Percentiles rank a stretch among this genome's conserved stretches.
Evolutionary conservation across 108 stramenopile species (phyloP).

Genomic region (Ochromonas danica): DNA sequence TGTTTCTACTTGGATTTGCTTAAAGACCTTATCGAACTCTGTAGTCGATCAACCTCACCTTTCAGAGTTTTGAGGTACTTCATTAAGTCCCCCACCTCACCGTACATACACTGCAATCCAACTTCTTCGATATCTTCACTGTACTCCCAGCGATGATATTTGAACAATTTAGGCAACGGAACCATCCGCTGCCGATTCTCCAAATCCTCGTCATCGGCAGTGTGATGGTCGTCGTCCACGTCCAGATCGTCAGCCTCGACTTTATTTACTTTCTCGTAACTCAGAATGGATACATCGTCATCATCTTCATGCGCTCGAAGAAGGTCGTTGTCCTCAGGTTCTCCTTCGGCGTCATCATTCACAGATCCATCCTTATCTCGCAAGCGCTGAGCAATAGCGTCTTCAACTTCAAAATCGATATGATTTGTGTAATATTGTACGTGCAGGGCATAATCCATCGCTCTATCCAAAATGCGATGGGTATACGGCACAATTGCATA

Average conservation of each 20-base stretch:
- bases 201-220: background rate
- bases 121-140: background rate
- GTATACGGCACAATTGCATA: slow-evolving; percentile 31
- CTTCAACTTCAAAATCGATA: slow-evolving; percentile 31
- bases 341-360: background rate
- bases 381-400: background rate
- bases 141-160: slow-evolving; percentile 6
- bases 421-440: background rate
- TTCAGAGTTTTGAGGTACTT: background rate
- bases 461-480: slow-evolving; percentile 3
- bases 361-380: background rate
- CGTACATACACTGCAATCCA: background rate
- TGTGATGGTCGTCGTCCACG: too few species aligned
- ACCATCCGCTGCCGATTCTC: background rate
- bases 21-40: background rate
- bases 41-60: background rate
- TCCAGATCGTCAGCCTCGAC: background rate
- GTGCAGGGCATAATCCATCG: slow-evolving; percentile 23
- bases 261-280: background rate
- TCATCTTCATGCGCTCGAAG: background rate
- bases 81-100: background rate
- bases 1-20: background rate
- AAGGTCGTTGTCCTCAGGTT: slow-evolving; percentile 7
- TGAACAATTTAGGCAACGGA: background rate
- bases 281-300: background rate